Evolutionary conservation across 208 protist species (phyloP), one percentile per base, ranked within the genome.

Genomic region (Porcisia hertigi): DNA sequence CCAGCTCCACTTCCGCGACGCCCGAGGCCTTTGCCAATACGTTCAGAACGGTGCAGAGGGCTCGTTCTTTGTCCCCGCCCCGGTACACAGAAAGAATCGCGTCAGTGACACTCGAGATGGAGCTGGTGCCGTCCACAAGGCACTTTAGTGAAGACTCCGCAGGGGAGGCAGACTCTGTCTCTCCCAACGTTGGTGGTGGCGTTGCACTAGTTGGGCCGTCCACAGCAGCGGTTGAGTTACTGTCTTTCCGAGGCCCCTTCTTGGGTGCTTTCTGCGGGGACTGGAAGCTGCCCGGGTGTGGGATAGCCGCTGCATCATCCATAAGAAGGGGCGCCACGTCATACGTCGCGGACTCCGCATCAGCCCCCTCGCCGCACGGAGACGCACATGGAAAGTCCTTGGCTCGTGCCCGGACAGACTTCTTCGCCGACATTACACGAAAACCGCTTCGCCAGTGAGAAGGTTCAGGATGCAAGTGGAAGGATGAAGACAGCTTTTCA

Each of bases 21-120:
- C 94, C 94, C 1, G 90, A 86, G 23, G 89, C 90, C 78, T 91
- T 93, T 34, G 84, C 81, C 20, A 96, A 59, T 16, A 95, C 65
- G 82, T 94, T 95, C 43, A 97, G 73, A n/a, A 97, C 47, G 2
- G 77, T 84, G 69, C 86, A 92, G n/a, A 95, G 82, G 30, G 88
- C 86, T 3, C 59, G 71, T 55, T 82, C 81, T 30, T 52, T 71
- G 58, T 80, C 82, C 6, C 80, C 81, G 16, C 76, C 71, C 34
- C 78, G 80, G 81, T 94, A 96, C n/a, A 90, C 85, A 20, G 84
- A 62, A 23, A 94, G 72, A 45, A 95, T 25, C 25, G 71, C 66
- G 41, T 86, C 84, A 9, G 85, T 80, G 23, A 80, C 78, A 60
- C 65, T 66, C 7, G 76, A 58, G 23, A 86, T 69, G 12, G 78